These are phyloP conservation scores for Phylloporus arenicola DNA, from an alignment of 768 basidiomycete genomes.

Conservation along the genomic window DNA sequence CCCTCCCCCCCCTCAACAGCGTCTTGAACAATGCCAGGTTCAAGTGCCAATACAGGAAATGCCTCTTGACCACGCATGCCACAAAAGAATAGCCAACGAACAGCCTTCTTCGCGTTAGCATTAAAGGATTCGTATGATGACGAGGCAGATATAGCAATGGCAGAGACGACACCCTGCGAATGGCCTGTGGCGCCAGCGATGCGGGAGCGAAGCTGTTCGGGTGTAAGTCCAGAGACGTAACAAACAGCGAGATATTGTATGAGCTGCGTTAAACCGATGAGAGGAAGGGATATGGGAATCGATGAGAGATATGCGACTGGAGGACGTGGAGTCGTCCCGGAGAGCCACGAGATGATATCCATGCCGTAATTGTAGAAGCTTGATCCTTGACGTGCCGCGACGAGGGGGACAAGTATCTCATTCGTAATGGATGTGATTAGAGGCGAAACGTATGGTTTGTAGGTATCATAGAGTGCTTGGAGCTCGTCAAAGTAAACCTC, in stretches of 20 bases:
- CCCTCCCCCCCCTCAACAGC: conserved; percentile 92
- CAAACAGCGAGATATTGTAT: conserved; percentile 84
- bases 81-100: conserved; percentile 90
- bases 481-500: conserved; percentile 98
- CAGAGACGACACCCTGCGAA: conserved; percentile 94
- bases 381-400: conserved; percentile 47
- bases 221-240: conserved; percentile 67
- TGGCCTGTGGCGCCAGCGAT: conserved; percentile 92
- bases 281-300: conserved; percentile 88
- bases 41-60: conserved; percentile 88
- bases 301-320: conserved; percentile 84
- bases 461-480: conserved; percentile 84
- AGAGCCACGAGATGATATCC: conserved; percentile 80
- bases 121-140: conserved; percentile 68
- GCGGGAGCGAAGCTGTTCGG: conserved; percentile 70
- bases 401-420: conserved; percentile 68
- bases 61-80: conserved; percentile 90
- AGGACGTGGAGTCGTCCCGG: conserved; percentile 63
- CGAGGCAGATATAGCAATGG: conserved; percentile 83
- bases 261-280: conserved; percentile 95
- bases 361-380: conserved; percentile 77
- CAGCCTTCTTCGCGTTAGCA: conserved; percentile 72
- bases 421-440: conserved; percentile 62
- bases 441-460: conserved; percentile 76
- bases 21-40: conserved; percentile 83